Base-by-base conservation (phyloP, 176 grass and related monocot genomes). In the Musa schizocarpa region DNA sequence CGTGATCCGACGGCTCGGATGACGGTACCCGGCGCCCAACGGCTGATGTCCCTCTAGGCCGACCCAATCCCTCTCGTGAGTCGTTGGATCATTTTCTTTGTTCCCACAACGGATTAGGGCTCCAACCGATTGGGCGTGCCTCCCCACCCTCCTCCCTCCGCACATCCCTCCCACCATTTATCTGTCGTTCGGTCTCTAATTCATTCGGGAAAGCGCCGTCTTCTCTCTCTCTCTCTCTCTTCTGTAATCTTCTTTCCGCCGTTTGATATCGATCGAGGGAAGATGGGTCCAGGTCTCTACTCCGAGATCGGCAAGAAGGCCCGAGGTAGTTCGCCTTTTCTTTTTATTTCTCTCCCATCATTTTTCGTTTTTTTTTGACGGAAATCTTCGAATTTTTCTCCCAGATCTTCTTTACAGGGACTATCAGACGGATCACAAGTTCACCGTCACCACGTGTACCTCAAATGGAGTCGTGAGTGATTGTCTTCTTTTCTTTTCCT, bases 271-370 rank as follows among this genome's bases (percentile, higher is more conserved):
- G 69, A 73, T 49, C 9, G 22, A 27, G 43, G 56, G 22, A 73
- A 24, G 20, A 93, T 89, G 94, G 90, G 86, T 11, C 90, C 86
- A 2, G 90, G 94, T 56, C 80, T 91, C 72, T 93, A 87, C 84
- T 78, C 78, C 24, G 94, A 98, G 71, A 91, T 93, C 79, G 90
- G 90, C 67, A 98, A 86, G 80, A 91, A 89, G 79, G 77, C 88
- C 13, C 90, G 90, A 84, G 94, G 94, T 93, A 48, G 52, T 21
- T 54, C 22, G 64, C 11, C 65, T 76, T 54, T 72, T 65, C 12
- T 71, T 16, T 55, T 62, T 21, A 21, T 9, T 8, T 14, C 14
- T 9, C 21, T 69, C 54, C 9, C 26, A 56, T 61, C 9, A 27
- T 75, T 59, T 49, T 13, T 78, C 29, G 4, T 56, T 79, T 59